phyloP scores from a whole-genome alignment of 225 moss, liverwort and hornwort species.

The Marchantia polymorpha region DNA sequence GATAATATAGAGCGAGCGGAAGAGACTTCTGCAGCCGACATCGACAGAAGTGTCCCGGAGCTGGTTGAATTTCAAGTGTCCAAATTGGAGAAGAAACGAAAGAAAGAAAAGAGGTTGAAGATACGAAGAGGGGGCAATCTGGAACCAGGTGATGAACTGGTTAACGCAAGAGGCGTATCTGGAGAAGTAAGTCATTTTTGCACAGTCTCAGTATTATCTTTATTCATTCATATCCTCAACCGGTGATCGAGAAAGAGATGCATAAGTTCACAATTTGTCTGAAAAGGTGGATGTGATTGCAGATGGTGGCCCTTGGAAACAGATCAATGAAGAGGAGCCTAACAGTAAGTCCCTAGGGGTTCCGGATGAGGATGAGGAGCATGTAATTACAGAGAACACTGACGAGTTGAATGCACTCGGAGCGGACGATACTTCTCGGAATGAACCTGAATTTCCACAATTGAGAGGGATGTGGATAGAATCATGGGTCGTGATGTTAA shows the following conservation, averaged over 20 bases:
- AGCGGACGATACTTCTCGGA: neutral
- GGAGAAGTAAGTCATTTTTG: slow-evolving; percentile 34
- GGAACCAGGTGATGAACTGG: slow-evolving; percentile 13
- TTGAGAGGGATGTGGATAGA: slow-evolving; percentile 43
- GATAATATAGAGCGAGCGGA: neutral
- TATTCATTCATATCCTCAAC: neutral
- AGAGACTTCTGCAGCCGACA: neutral
- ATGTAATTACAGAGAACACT: neutral
- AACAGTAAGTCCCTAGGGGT: neutral
- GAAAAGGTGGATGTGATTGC: slow-evolving; percentile 25
- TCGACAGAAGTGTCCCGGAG: neutral
- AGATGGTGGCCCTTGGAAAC: slow-evolving; percentile 9
- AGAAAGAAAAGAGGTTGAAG: neutral
- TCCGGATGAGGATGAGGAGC: neutral
- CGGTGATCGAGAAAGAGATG: neutral
- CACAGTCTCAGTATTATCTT: slow-evolving; percentile 1
- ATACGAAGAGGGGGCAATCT: neutral
- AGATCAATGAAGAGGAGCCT: slow-evolving; percentile 5
- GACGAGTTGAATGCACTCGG: neutral
- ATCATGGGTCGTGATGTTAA: slow-evolving; percentile 34
- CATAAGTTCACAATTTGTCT: slow-evolving; percentile 24
- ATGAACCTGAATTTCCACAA: slow-evolving; percentile 29
- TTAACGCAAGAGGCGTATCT: neutral
- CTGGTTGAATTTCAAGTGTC: neutral
- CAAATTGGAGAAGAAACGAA: slow-evolving; percentile 20